Conservation (phyloP, 257 asterid genomes). For the Solanum ahanhuiri region DNA sequence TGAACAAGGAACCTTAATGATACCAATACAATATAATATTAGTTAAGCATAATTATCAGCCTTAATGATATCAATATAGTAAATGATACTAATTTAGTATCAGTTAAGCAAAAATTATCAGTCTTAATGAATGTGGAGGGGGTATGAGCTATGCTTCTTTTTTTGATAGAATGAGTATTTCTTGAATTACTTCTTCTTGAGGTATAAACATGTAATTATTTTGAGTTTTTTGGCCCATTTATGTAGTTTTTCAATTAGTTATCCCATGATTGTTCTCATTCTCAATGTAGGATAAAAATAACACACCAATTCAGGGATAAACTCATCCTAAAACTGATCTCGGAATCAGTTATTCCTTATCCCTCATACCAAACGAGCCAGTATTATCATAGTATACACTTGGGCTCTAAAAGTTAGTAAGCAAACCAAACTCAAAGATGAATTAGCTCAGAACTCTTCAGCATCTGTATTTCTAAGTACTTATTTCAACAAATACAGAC, state of each 20-base stretch:
- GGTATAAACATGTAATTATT: too few species aligned
- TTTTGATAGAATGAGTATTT: too few species aligned
- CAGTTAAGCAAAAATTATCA: too few species aligned
- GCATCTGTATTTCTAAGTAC: not conserved
- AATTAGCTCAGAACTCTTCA: not conserved
- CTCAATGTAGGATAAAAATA: not conserved
- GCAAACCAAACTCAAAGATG: not conserved
- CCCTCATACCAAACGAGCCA: not conserved
- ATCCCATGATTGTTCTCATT: not conserved
- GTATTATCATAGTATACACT: not conserved
- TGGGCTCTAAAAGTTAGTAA: not conserved
- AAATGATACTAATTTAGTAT: too few species aligned
- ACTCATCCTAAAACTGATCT: not conserved
- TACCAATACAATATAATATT: too few species aligned
- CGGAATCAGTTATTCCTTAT: not conserved
- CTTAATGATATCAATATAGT: too few species aligned
- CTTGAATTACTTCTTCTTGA: too few species aligned
- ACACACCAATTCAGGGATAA: not conserved
- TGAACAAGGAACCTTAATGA: too few species aligned
- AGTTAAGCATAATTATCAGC: too few species aligned
- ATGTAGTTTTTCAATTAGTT: not conserved
- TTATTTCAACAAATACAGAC: not conserved
- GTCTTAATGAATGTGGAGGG: too few species aligned
- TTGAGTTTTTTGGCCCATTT: too few species aligned
- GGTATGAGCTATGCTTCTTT: too few species aligned